Conservation (phyloP, 2,329 filamentous ascomycete species). For the Tolypocladium sp. region DNA sequence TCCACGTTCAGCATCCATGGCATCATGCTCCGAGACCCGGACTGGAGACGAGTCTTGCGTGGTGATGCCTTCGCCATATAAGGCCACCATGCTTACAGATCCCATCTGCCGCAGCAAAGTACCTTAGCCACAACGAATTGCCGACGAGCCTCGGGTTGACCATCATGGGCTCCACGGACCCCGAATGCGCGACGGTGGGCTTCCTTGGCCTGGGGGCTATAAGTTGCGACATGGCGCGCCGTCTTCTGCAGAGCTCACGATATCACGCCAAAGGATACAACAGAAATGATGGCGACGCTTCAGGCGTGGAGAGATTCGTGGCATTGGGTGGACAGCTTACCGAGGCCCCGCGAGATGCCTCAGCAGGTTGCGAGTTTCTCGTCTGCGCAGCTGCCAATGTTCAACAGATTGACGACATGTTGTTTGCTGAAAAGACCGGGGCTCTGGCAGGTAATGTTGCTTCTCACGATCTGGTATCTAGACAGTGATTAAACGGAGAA, state of each 20-base stretch:
- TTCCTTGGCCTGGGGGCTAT: constrained; percentile 6
- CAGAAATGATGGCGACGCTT: not conserved
- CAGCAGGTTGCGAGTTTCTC: constrained; percentile 1
- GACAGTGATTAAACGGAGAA: not conserved
- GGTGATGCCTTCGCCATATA: not conserved
- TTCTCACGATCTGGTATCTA: too few relatives aligned
- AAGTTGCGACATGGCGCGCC: constrained; percentile 4
- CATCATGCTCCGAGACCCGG: not conserved
- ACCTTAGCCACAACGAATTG: not conserved
- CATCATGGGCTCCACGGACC: not conserved
- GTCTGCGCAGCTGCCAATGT: constrained; percentile 51
- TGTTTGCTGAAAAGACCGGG: not conserved
- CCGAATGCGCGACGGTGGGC: not conserved
- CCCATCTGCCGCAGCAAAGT: not conserved
- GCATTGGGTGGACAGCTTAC: not conserved
- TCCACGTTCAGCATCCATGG: not conserved
- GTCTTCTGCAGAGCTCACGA: not conserved
- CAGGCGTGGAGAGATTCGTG: not conserved
- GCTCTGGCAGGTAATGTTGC: not conserved
- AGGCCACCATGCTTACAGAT: not conserved
- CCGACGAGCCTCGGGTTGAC: not conserved
- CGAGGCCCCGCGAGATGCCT: not conserved
- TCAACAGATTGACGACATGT: constrained; percentile 29
- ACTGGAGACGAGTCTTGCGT: not conserved
- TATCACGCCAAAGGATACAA: constrained; percentile 3